Base-by-base conservation (phyloP, 2,329 filamentous ascomycete species). In the Teratosphaeriaceae sp. region DNA sequence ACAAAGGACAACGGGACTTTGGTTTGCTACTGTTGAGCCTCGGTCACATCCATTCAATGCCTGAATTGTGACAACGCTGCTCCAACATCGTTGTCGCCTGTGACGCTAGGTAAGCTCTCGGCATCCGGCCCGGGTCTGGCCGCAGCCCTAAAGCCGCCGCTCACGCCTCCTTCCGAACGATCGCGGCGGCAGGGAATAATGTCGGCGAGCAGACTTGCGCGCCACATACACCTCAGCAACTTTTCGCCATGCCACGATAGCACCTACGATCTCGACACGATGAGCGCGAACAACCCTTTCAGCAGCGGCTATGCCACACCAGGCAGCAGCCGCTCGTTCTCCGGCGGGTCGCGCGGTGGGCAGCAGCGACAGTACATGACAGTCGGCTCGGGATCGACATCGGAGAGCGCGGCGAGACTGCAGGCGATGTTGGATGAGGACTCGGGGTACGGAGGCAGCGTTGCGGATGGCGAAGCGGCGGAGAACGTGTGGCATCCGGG, bases 381-480 rank as follows among this genome's bases (percentile, higher is more conserved):
- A 4, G 86, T 96, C 39, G 90, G 90, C 45, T 80, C 75, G 52
- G 89, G 89, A 41, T 81, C 82, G 42, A 81, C 84, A 18, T 89
- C 89, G 16, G 81, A 88, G 59, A 86, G 87, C 62, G 89, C 88
- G 27, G 78, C 84, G 22, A 82, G 82, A 43, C 73, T 97, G 29
- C 86, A 92, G 65, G 80, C 82, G 15, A 78, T 94, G 55, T 72
- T 97, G 43, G 87, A 94, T 48, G 72, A 80, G 45, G 92, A 98
- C 63, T 97, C 90, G 15, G 92, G 90, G 5, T 97, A 97, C 60
- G 89, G 88, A 43, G 85, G 84, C 34, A 95, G 87, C 62, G 74
- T 84, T 38, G 71, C 77, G 22, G 66, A 70, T 41, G 82, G 80
- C 47, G 84, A 84, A 40, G 76, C 76, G 52, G 65, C 65, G 57